Evolutionary conservation across 1,284 basidiomycete species (phyloP).

Genomic region (Microbotryomycetes sp.): DNA sequence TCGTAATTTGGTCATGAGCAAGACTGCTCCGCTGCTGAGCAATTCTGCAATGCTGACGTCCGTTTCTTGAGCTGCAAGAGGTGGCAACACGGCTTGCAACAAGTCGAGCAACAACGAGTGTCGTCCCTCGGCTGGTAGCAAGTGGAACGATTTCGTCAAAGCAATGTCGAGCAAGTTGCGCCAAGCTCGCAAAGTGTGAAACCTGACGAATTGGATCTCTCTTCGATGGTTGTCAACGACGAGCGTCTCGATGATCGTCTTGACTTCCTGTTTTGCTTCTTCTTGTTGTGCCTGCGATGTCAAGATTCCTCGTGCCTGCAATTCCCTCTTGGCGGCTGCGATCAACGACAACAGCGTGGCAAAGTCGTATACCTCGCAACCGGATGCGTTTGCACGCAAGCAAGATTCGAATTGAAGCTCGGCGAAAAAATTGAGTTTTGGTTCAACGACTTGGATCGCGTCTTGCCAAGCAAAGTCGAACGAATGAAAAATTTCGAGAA

Average conservation of each 20-base stretch:
- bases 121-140: slow-evolving; percentile 67
- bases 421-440: slow-evolving; percentile 62
- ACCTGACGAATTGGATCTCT: slow-evolving; percentile 64
- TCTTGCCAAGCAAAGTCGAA: slow-evolving; percentile 85
- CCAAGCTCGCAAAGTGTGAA: slow-evolving; percentile 72
- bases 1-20: slow-evolving; percentile 73
- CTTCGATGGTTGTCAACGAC: slow-evolving; percentile 79
- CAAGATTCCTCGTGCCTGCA: slow-evolving; percentile 64
- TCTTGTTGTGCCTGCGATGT: slow-evolving; percentile 58
- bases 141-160: slow-evolving; percentile 73
- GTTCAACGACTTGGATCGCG: slow-evolving; percentile 54
- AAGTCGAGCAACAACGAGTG: slow-evolving; percentile 84
- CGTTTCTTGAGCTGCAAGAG: slow-evolving; percentile 50
- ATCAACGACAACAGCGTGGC: slow-evolving; percentile 62
- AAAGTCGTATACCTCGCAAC: slow-evolving; percentile 76
- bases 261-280: slow-evolving; percentile 61
- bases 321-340: slow-evolving; percentile 53
- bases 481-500: slow-evolving; percentile 80
- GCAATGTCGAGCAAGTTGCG: slow-evolving; percentile 71
- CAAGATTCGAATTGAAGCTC: slow-evolving; percentile 70
- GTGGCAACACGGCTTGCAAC: slow-evolving; percentile 57
- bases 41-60: slow-evolving; percentile 68
- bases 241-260: slow-evolving; percentile 71
- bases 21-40: slow-evolving; percentile 72
- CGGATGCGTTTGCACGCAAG: slow-evolving; percentile 60